Conservation (phyloP, 352 stramenopile genomes). For the Phytophthora fragariae region DNA sequence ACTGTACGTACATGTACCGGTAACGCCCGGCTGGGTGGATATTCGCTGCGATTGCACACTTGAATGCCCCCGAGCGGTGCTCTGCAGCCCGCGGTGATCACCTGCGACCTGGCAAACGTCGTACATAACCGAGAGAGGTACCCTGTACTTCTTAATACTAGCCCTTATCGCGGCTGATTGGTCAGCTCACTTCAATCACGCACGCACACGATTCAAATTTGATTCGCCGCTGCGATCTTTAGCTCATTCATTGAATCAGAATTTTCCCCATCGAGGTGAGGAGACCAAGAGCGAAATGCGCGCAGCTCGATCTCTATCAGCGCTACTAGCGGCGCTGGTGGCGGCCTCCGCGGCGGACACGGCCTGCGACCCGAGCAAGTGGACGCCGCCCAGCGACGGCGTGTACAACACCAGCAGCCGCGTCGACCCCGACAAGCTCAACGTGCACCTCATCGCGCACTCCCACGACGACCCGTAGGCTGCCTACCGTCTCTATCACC, state of each 20-base stretch:
- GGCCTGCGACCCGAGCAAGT: slow-evolving; percentile 69
- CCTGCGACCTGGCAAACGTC: not conserved
- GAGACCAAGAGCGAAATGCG: not conserved
- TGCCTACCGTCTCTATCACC: slow-evolving; percentile 11
- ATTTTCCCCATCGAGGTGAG: slow-evolving; percentile 12
- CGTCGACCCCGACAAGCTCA: slow-evolving; percentile 83
- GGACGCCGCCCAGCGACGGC: slow-evolving; percentile 64
- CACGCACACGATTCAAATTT: slow-evolving; percentile 10
- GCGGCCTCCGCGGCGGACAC: not conserved
- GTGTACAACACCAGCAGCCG: slow-evolving; percentile 73
- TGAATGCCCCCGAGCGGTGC: not conserved
- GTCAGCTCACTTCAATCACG: slow-evolving; percentile 21
- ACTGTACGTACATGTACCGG: too few relatives aligned
- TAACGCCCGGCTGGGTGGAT: not conserved
- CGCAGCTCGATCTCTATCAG: too few relatives aligned
- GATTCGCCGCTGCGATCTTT: not conserved
- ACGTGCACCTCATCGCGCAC: slow-evolving; percentile 97
- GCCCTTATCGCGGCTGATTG: slow-evolving; percentile 8
- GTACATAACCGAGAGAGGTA: slow-evolving; percentile 2
- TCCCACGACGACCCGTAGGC: slow-evolving; percentile 94
- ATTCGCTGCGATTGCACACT: not conserved
- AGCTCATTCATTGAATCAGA: not conserved
- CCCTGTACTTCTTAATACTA: not conserved
- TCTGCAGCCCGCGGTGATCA: not conserved
- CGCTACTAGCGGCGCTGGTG: slow-evolving; percentile 10